A percentile compares a stretch with the other conserved stretches of the same genome.
Evolutionary conservation across 257 asterid genomes (phyloP).

Genomic region (Coffea canephora): DNA sequence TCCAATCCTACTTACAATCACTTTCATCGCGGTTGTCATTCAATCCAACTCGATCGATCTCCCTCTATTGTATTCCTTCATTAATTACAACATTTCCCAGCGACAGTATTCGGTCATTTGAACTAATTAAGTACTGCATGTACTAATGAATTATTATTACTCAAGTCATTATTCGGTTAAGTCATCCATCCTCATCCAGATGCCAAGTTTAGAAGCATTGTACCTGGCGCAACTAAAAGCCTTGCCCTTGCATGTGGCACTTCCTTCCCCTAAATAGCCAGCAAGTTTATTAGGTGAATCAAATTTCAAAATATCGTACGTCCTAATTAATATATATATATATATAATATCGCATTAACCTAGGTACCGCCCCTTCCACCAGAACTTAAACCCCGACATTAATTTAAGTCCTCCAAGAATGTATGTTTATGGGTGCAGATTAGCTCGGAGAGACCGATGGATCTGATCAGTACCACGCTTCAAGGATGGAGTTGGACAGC

Average conservation of each 20-base stretch:
- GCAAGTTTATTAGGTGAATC: not conserved
- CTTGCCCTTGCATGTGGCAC: conserved; percentile 42
- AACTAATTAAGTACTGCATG: not conserved
- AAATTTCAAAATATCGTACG: not conserved
- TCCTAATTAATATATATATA: not conserved
- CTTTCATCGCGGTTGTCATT: no score
- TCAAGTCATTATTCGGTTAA: no score
- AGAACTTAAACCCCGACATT: not conserved
- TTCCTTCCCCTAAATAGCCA: not conserved
- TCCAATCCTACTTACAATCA: no score
- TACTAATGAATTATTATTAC: no score
- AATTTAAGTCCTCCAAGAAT: conserved; percentile 15
- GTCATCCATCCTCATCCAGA: conserved; percentile 6
- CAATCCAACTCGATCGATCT: no score
- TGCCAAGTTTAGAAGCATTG: conserved; percentile 42
- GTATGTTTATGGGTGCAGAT: not conserved
- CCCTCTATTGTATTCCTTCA: conserved; percentile 7
- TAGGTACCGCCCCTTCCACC: conserved; percentile 56
- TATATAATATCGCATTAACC: conserved; percentile 27
- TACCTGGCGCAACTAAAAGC: conserved; percentile 40
- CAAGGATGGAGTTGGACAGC: not conserved
- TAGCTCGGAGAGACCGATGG: not conserved
- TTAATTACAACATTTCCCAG: conserved; percentile 25
- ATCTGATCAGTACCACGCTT: not conserved
- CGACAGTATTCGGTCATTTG: conserved; percentile 14